phyloP scores from a whole-genome alignment of 345 rosid species.

The Barbarea vulgaris region DNA sequence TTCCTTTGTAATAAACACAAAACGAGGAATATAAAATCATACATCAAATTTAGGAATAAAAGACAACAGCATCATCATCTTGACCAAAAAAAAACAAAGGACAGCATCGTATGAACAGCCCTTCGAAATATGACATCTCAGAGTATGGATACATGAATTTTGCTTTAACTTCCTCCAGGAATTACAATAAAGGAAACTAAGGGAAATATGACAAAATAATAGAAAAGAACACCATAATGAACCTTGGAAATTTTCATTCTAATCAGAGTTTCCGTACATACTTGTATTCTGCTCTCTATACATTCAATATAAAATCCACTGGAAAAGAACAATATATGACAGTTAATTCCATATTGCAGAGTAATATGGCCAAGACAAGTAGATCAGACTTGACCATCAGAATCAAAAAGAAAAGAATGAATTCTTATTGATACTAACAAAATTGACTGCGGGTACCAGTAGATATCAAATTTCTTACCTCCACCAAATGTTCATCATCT shows the following conservation, averaged over 20 bases:
- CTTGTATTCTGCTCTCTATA: conserved; percentile 41
- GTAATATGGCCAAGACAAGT: conserved; percentile 37
- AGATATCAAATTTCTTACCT: conserved; percentile 75
- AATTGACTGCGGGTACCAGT: conserved; percentile 50
- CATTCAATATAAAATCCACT: conserved; percentile 33
- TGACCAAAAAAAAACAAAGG: background rate
- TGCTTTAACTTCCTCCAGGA: conserved; percentile 28
- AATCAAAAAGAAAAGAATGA: conserved; percentile 30
- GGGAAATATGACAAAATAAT: conserved; percentile 2
- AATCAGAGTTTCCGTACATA: conserved; percentile 39
- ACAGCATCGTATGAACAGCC: background rate
- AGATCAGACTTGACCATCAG: conserved; percentile 29
- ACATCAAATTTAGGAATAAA: background rate
- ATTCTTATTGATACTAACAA: conserved; percentile 44
- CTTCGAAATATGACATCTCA: conserved; percentile 21
- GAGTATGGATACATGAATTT: conserved; percentile 25
- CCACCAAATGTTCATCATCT: conserved; percentile 80
- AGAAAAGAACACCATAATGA: conserved; percentile 23
- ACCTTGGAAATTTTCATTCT: conserved; percentile 33
- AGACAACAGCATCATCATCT: background rate
- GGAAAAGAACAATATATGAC: conserved; percentile 42
- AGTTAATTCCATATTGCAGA: conserved; percentile 37
- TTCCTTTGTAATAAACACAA: background rate
- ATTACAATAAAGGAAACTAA: conserved; percentile 30
- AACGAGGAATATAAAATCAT: conserved; percentile 11